Percentiles rank a stretch among this genome's conserved stretches.
phyloP scores from a whole-genome alignment of 345 rosid genomes.

The Ceriops zippeliana region DNA sequence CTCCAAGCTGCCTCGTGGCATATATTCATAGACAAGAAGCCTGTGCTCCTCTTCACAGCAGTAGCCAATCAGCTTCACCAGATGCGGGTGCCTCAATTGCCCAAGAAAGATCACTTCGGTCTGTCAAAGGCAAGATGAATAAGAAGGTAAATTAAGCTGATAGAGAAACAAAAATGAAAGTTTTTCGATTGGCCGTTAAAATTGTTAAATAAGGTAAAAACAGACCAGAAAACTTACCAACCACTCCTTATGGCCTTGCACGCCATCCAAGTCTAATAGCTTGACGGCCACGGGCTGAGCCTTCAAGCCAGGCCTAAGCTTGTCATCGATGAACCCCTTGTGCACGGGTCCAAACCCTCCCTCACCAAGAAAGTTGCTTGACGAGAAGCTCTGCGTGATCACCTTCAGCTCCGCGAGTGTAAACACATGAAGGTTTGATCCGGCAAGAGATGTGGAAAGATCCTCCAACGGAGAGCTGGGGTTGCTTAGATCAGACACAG shows the following conservation, averaged over 20 bases:
- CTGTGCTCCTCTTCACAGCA: constrained; percentile 91
- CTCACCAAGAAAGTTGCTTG: constrained; percentile 68
- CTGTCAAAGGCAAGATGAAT: constrained; percentile 30
- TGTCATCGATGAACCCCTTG: constrained; percentile 84
- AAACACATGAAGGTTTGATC: constrained; percentile 67
- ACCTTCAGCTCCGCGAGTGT: constrained; percentile 66
- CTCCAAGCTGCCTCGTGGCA: constrained; percentile 95
- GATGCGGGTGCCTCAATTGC: constrained; percentile 72
- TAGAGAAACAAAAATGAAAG: not conserved
- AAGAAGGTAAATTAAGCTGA: not conserved
- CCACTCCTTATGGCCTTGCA: constrained; percentile 93
- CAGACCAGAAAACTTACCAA: constrained; percentile 44
- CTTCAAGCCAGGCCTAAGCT: constrained; percentile 69
- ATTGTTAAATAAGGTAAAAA: not conserved
- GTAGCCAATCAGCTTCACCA: constrained; percentile 83
- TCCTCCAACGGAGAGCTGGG: constrained; percentile 64
- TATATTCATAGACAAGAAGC: constrained; percentile 74
- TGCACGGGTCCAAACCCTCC: constrained; percentile 95
- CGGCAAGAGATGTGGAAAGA: constrained; percentile 70
- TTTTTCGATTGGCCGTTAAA: not conserved
- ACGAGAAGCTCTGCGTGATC: constrained; percentile 70
- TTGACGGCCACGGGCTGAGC: constrained; percentile 93
- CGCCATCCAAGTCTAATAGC: constrained; percentile 70
- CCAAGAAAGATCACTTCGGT: constrained; percentile 84
- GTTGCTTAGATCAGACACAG: constrained; percentile 65